These are phyloP conservation scores for Terfezia boudieri DNA, from an alignment of 495 filamentous ascomycete genomes.

Conservation along the genomic window DNA sequence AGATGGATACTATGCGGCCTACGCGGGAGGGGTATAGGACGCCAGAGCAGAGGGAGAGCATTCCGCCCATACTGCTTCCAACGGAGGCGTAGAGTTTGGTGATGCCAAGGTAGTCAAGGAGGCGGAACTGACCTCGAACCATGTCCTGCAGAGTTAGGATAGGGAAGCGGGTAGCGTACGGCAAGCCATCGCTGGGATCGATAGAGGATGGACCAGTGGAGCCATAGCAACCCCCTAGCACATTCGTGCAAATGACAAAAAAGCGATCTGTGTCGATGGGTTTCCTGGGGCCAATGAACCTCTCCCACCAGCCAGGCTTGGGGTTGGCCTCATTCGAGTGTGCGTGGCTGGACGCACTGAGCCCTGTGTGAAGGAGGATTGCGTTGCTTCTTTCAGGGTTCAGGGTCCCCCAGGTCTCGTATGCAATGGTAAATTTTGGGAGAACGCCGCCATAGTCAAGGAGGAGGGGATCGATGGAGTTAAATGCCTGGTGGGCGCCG, in stretches of 20 bases:
- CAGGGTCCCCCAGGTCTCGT: slow-evolving; percentile 77
- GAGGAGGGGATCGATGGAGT: slow-evolving; percentile 47
- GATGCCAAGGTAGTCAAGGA: slow-evolving; percentile 63
- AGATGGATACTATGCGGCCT: slow-evolving; percentile 65
- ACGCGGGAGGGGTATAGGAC: slow-evolving; percentile 65
- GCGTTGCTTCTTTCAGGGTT: slow-evolving; percentile 70
- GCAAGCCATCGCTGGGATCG: slow-evolving; percentile 70
- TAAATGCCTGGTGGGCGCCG: slow-evolving; percentile 55
- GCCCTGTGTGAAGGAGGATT: slow-evolving; percentile 78
- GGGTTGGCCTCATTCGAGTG: slow-evolving; percentile 69
- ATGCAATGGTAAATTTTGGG: slow-evolving; percentile 68
- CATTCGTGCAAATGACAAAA: slow-evolving; percentile 88
- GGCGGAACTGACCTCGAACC: slow-evolving; percentile 83
- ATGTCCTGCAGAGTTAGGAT: slow-evolving; percentile 95
- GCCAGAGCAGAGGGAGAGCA: slow-evolving; percentile 89
- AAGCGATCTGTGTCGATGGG: slow-evolving; percentile 81
- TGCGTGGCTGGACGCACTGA: slow-evolving; percentile 89
- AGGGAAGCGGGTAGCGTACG: slow-evolving; percentile 87
- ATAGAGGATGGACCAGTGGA: slow-evolving; percentile 75
- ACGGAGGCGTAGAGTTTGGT: slow-evolving; percentile 74
- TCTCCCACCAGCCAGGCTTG: slow-evolving; percentile 96
- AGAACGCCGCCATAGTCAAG: slow-evolving; percentile 88
- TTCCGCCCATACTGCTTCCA: slow-evolving; percentile 92
- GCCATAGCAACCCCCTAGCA: slow-evolving; percentile 88
- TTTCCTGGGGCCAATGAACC: slow-evolving; percentile 78